These are phyloP conservation scores for Populus simonii DNA, from an alignment of 345 rosid species.

Conservation along the genomic window DNA sequence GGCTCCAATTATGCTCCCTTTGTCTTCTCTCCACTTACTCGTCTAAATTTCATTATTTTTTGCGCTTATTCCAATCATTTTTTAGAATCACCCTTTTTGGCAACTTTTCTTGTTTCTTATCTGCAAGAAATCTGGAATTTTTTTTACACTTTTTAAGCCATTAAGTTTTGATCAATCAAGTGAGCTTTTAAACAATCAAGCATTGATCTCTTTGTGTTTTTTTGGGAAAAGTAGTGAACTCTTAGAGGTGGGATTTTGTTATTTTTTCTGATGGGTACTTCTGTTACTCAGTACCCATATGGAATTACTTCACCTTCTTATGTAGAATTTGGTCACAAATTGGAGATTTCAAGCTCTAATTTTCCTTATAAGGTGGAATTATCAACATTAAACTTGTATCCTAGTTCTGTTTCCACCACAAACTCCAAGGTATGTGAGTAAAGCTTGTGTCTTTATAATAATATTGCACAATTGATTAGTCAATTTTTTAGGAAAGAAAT, in stretches of 20 bases:
- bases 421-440: constrained; percentile 40
- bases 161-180: neutral
- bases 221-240: neutral
- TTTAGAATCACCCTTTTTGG: neutral
- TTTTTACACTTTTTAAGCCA: neutral
- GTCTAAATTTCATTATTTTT: neutral
- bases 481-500: neutral
- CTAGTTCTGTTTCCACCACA: constrained; percentile 22
- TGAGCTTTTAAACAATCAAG: neutral
- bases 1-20: constrained; percentile 5
- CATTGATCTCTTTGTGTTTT: neutral
- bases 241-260: constrained; percentile 19
- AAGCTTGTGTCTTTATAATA: neutral
- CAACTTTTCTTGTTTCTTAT: neutral
- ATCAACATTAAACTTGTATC: constrained; percentile 31
- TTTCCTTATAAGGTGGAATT: constrained; percentile 32
- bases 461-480: neutral
- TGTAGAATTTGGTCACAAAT: constrained; percentile 29
- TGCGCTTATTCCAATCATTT: neutral
- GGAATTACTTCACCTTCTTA: constrained; percentile 39
- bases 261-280: constrained; percentile 47
- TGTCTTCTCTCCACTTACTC: neutral
- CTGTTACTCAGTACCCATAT: constrained; percentile 41
- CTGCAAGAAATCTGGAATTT: no score
- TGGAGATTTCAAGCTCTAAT: constrained; percentile 30